Conservation (phyloP, 257 asterid genomes). For the Parsonsia alboflavescens region DNA sequence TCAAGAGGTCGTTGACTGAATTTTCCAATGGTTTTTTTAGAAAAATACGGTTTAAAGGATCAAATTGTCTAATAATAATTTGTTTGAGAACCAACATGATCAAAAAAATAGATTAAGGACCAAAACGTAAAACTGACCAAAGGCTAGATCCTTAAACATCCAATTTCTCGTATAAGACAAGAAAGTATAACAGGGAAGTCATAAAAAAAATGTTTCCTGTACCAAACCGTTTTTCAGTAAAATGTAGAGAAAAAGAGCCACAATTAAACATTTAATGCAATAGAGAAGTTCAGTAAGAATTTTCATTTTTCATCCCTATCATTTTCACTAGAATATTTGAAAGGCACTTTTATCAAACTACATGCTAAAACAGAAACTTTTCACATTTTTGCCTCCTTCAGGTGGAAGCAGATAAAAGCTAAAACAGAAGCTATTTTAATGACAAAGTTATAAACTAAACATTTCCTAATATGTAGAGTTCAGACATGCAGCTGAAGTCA, state of each 20-base stretch:
- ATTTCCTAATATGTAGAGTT: neutral
- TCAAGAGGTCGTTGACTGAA: too few relatives aligned
- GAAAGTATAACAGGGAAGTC: neutral
- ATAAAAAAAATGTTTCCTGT: neutral
- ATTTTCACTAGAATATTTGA: neutral
- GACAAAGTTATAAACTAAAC: neutral
- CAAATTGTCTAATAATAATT: too few relatives aligned
- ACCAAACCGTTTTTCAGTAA: neutral
- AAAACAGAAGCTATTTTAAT: neutral
- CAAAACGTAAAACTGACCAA: too few relatives aligned
- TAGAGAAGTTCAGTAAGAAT: neutral
- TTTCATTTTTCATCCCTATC: neutral
- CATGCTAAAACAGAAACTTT: neutral
- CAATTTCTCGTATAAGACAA: neutral
- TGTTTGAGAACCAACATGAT: too few relatives aligned
- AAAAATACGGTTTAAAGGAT: too few relatives aligned
- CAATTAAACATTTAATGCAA: neutral
- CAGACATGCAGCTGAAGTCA: slow-evolving; percentile 5
- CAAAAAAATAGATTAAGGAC: too few relatives aligned
- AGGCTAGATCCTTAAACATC: too few relatives aligned
- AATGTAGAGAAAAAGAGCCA: neutral
- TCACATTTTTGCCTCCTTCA: neutral
- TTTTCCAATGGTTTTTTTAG: too few relatives aligned
- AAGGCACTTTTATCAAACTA: neutral
- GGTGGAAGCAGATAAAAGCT: neutral